Base-by-base conservation (phyloP, 2,329 filamentous ascomycete species). In the Phoma sp. region DNA sequence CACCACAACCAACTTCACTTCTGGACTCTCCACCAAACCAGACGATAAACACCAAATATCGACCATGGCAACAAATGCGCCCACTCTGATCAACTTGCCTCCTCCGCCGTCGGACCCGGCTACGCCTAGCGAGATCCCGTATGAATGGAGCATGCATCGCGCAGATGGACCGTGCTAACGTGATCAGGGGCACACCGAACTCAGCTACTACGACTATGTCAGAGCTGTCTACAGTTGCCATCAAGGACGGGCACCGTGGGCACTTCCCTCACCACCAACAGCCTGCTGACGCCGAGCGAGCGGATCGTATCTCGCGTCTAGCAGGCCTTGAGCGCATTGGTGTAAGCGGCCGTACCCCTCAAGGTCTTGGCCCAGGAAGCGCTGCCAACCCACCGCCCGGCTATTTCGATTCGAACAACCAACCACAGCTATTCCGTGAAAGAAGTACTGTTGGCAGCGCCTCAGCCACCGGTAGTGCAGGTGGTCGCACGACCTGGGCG, bases 171-270 rank as follows among this genome's bases (percentile, higher is more conserved):
- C 3, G 15, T 38, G 19, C 37, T 55, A 33, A 50, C 31, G 33
- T 25, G 8, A 43, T 38, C 58, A 96, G 92, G 62, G 93, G 94
- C 69, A 98, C 94, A 2, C 94, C 94, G 3, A 97, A 95, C 63
- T 96, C 92, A 64, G 89, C 90, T 36, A 96, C 91, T 3, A 97
- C 93, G 12, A 96, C 92, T 46, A 88, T 98, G 69, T 96, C 92
- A 24, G 88, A 92, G 36, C 84, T 98, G 43, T 96, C 92, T 15
- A 97, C 94, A 17, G 95, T 92, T 12, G 94, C 94, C 46, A 96
- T 96, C 82, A 96, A 97, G 77, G 94, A 98, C 73, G 94, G 94
- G 66, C 92, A 97, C 71, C 90, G 92, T 57, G 94, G 94, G 61
- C 87, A 92, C 71, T 83, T 88, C 25, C 85, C 87, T 25, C 83